phyloP scores from a whole-genome alignment of 768 basidiomycete species.

The Rhodotorula diobovata region DNA sequence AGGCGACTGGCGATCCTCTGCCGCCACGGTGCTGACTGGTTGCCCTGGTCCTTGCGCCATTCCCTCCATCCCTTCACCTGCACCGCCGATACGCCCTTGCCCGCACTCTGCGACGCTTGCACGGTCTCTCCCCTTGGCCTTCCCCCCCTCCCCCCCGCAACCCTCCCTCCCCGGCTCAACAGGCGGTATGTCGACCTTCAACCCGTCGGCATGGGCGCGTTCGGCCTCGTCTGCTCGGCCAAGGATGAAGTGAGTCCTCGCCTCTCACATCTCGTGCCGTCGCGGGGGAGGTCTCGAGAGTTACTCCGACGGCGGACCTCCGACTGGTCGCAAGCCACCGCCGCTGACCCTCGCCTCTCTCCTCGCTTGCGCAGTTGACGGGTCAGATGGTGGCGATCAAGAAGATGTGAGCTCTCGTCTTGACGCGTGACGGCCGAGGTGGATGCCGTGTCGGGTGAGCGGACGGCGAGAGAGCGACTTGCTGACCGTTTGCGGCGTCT shows the following conservation, averaged over 20 bases:
- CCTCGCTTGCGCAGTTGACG: constrained; percentile 90
- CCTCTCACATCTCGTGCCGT: background rate
- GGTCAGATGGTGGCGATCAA: constrained; percentile 94
- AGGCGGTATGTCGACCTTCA: constrained; percentile 99
- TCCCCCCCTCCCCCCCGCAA: background rate
- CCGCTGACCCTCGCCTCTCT: constrained; percentile 54
- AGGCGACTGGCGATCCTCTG: background rate
- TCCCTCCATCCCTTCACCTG: background rate
- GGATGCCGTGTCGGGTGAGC: too few species aligned
- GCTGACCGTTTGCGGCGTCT: background rate
- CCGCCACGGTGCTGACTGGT: background rate
- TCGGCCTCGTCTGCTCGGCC: constrained; percentile 75
- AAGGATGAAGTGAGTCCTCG: constrained; percentile 33
- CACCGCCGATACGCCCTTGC: background rate
- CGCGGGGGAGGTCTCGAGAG: background rate
- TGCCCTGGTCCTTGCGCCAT: background rate
- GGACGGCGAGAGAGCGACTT: background rate
- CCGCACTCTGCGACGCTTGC: background rate
- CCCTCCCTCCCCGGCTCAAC: background rate
- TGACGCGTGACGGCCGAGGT: too few species aligned
- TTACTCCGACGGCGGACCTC: background rate
- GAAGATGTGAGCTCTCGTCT: constrained; percentile 53
- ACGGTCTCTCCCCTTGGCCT: too few species aligned
- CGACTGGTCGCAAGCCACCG: background rate
- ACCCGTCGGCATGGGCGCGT: constrained; percentile 99